A percentile compares a stretch with the other conserved stretches of the same genome.
phyloP scores from a whole-genome alignment of 768 basidiomycete species.

The Mycena crocata region DNA sequence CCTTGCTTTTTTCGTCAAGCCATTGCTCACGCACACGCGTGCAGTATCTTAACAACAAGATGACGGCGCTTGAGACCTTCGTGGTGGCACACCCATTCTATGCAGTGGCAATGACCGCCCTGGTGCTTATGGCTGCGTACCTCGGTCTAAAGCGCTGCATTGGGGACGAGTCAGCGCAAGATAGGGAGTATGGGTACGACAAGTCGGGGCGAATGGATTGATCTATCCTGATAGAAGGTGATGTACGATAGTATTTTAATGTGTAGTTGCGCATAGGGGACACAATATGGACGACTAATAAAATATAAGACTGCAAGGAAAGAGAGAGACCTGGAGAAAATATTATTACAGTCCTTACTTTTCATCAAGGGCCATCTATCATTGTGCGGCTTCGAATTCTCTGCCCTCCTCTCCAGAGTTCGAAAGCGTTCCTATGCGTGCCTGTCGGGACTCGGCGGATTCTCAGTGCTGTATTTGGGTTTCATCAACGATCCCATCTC shows the following conservation, averaged over 20 bases:
- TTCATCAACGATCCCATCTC: too few relatives aligned
- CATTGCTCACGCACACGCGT: neutral
- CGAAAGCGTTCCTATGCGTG: too few relatives aligned
- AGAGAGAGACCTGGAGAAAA: too few relatives aligned
- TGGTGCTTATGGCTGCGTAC: slow-evolving; percentile 44
- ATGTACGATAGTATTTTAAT: slow-evolving; percentile 20
- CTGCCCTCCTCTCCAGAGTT: too few relatives aligned
- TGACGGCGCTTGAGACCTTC: slow-evolving; percentile 50
- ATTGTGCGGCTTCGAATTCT: too few relatives aligned
- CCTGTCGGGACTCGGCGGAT: too few relatives aligned
- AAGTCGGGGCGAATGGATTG: slow-evolving; percentile 38
- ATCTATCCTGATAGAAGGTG: slow-evolving; percentile 16
- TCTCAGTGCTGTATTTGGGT: too few relatives aligned
- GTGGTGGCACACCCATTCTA: slow-evolving; percentile 50
- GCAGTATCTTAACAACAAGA: slow-evolving; percentile 57
- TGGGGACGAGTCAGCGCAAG: slow-evolving; percentile 35
- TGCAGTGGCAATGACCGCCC: slow-evolving; percentile 45
- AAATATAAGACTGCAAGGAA: too few relatives aligned
- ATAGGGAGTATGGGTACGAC: slow-evolving; percentile 33
- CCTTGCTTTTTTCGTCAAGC: neutral
- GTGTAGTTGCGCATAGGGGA: neutral
- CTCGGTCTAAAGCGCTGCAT: slow-evolving; percentile 40
- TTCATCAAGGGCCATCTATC: too few relatives aligned
- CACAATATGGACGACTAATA: too few relatives aligned
- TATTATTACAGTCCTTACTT: too few relatives aligned